Evolutionary conservation across 2,329 filamentous ascomycete species (phyloP), one percentile per base, ranked within the genome.

Genomic region (Trichoderma sp.): DNA sequence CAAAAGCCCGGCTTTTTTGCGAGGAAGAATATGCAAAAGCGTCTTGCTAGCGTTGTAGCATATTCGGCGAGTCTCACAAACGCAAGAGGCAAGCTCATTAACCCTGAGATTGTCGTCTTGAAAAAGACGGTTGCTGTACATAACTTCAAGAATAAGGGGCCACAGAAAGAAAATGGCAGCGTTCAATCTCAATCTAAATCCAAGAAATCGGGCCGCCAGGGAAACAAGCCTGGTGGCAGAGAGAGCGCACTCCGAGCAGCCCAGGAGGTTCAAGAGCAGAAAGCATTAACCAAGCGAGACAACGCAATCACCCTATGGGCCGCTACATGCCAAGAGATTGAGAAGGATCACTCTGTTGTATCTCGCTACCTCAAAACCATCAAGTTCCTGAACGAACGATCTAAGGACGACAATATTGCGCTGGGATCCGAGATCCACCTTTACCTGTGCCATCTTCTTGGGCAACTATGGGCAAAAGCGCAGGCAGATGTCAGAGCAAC

Each of bases 41-140:
- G 89, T 76, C 91, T 92, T 87, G 86, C 87, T 1, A 90, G 92
- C 72, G 92, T 92, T 80, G 85, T 86, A 32, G 83, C 85, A 1
- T 94, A 94, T 77, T 90, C 92, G 2, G 90, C 89, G 14, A 93
- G 90, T 79, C 83, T 94, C 61, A 92, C 90, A 0, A 91, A 90
- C 71, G 84, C 88, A 0, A 83, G 85, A 2, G 91, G 90, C 3
- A 92, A 89, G 74, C 83, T 82, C 3, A 84, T 93, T 6, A 84
- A 91, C 28, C 90, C 90, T 0, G 90, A 93, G 77, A 88, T 84
- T 4, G 87, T 93, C 63, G 86, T 67, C 1, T 84, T 87, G 24
- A 73, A 76, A n/a, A 69, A 73, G 75, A 58, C 67, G 18, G 58
- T 4, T 7, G n/a, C 11, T n/a, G 47, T 47, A 28, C 74, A 74